Base-by-base conservation (phyloP, 805 yeast species). In the Brettanomyces custersianus region DNA sequence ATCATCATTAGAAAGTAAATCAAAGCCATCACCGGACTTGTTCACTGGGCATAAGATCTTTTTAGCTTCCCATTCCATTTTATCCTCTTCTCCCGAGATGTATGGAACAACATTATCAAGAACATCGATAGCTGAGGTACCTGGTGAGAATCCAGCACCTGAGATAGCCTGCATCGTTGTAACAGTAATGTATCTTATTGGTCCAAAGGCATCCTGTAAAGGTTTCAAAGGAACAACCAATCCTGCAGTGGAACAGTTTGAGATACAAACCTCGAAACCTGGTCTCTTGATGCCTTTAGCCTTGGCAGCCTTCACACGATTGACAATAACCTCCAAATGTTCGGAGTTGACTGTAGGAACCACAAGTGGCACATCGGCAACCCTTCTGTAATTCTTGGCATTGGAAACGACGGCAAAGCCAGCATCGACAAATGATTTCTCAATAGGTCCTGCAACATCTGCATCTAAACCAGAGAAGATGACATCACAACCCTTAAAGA, bases 191-290 rank as follows among this genome's bases (percentile, higher is more conserved):
- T 78, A 70, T 40, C 84, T 88, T 41, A 92, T 74, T 31, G 97
- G 96, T 33, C 97, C 98, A 55, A 84, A 90, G 34, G 67, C 62
- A 40, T 87, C 95, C 35, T 80, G 82, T 51, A 92, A 69, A n/a
- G 98, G 97, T 57, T 85, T 86, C 56, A 92, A 69, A 33, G 97
- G 97, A 11, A 96, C 96, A 16, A 92, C 97, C 39, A 92, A 69
- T 29, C 97, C 97, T 4, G 97, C 98, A 25, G 98, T 92, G 33
- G 97, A 88, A 66, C 98, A 92, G 70, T 92, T 92, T 40, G 97
- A 88, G 55, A 90, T 92, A 65, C 98, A 92, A 31, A 90, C 79
- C 46, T 86, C 81, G 62, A 74, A 85, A 31, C 98, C 98, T 39
- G 79, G 77, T 54, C 65, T 75, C 51, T 62, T 54, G 43, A 68